Evolutionary conservation across 1,139 yeast genomes (phyloP).

Genomic region (Sugiyamaella pinicola): DNA sequence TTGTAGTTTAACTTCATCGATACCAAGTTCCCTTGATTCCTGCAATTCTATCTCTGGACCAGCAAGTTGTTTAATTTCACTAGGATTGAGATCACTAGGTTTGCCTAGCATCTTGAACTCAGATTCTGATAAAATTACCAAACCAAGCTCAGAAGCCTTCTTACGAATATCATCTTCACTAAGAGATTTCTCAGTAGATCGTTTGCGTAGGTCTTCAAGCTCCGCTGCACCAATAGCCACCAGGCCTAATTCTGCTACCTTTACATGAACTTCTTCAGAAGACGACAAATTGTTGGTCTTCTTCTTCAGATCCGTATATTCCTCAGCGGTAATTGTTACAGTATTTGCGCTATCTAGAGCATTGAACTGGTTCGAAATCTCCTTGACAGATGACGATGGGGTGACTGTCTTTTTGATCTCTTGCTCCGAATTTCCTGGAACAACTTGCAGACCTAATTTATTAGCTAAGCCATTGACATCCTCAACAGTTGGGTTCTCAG

Average conservation of each 20-base stretch:
- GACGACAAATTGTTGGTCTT: constrained; percentile 20
- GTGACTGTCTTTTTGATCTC: constrained; percentile 5
- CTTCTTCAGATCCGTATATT: constrained; percentile 16
- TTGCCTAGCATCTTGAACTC: constrained; percentile 28
- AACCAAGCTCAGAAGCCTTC: constrained; percentile 33
- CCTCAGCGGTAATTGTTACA: constrained; percentile 6
- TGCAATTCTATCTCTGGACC: constrained; percentile 28
- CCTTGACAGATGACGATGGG: constrained; percentile 8
- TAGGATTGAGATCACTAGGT: constrained; percentile 22
- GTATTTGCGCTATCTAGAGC: constrained; percentile 3
- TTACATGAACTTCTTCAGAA: constrained; percentile 30
- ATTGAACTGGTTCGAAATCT: constrained; percentile 11
- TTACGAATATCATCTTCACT: constrained; percentile 30
- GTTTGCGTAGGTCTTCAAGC: constrained; percentile 5
- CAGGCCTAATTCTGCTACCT: constrained; percentile 36
- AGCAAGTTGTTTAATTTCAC: constrained; percentile 30
- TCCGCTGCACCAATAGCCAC: constrained; percentile 35
- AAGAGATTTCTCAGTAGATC: constrained; percentile 20
- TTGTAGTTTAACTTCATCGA: constrained; percentile 27
- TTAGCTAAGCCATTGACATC: constrained; percentile 39
- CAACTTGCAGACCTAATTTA: constrained; percentile 35
- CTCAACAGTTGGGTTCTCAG: constrained; percentile 40
- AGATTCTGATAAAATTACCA: constrained; percentile 31
- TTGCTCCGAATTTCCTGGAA: constrained; percentile 13
- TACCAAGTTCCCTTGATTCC: constrained; percentile 20